Base-by-base conservation (phyloP, 495 filamentous ascomycete genomes). In the Daldinia loculata region DNA sequence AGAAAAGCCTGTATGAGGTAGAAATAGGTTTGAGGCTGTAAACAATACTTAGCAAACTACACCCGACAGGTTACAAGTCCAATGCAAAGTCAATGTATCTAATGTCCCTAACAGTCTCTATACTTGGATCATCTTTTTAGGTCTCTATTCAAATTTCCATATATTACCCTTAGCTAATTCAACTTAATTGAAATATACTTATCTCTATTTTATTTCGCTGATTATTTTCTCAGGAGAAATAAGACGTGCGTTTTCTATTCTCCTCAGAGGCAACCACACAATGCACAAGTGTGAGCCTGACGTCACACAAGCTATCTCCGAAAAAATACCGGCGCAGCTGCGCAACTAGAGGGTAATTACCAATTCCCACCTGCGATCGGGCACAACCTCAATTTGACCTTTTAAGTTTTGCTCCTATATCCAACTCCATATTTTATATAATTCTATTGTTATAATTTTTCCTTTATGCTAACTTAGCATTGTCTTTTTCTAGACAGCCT, bases 251-350 rank as follows among this genome's bases (percentile, higher is more conserved):
- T 29, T 29, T 32, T 32, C 29, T 32, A 1, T 32, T 32, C 8
- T 32, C 6, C 29, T 2, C 29, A 34, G 32, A 34, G 32, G 11
- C 9, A 34, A 12, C 9, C 17, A 45, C n/a, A 29, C 27, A 19
- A 22, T 9, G 12, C 32, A 27, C 17, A 57, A n/a, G 19, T 3
- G 55, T 26, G 19, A 17, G 17, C 1, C 32, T 51, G 29, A 27
- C n/a, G 53, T 65, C 56, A 57, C 53, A 39, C 41, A 39, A 29
- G 19, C 6, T 19, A 39, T 51, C 11, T 15, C 50, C 14, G 26
- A 19, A 27, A 22, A 19, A 27, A 27, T 26, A 56, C 63, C 53
- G 63, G 30, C 63, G 53, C 63, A 65, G 19, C 29, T 65, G 63
- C 63, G 63, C 51, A 17, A n/a, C n/a, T 65, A 9, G 3, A 48